Evolutionary conservation across 805 yeast genomes (phyloP), one percentile per base, ranked within the genome.

Genomic region (Wickerhamomyces subpelliculosus): DNA sequence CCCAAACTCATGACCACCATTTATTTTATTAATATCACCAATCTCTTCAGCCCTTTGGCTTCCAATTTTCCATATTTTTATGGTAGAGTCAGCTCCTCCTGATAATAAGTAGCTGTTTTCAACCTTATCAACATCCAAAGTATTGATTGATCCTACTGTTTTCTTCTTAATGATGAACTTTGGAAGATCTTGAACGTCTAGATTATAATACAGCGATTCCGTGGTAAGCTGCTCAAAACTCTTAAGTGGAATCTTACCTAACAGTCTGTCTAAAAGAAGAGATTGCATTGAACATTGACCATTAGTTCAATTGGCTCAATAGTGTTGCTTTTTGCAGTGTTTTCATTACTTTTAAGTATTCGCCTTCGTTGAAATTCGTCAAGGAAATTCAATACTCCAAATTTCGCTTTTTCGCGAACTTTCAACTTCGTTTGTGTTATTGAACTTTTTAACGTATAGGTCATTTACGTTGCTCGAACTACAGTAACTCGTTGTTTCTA

Each of bases 1-100:
- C 0, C 96, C 95, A 55, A 69, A 86, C 16, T 62, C 56, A 53
- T 89, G 97, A 0, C 70, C 74, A 23, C 42, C 52, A n/a, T 46
- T 49, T 9, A 37, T 32, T 8, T 60, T 54, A 19, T 63, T 54
- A 18, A 51, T 11, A 10, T 42, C 47, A 5, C 47, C 46, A 5
- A 52, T 18, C 8, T 41, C 20, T 11, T 35, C 27, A 1, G 45
- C 45, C 11, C 19, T 37, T 22, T 18, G 26, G 0, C 36, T 16
- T 2, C 41, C 45, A 1, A 78, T 45, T 43, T 80, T 84, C 88
- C 90, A 85, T 21, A 85, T 43, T 39, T 74, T 75, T 12, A 85
- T 64, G 3, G 78, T 65, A 1, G 85, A 74, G 51, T 84, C 90
- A 2, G 84, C 84, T 16, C 84, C 76, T 1, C 89, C 95, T 22